Evolutionary conservation across 164 flowering plant genomes (phyloP).

Genomic region (Piper longum): DNA sequence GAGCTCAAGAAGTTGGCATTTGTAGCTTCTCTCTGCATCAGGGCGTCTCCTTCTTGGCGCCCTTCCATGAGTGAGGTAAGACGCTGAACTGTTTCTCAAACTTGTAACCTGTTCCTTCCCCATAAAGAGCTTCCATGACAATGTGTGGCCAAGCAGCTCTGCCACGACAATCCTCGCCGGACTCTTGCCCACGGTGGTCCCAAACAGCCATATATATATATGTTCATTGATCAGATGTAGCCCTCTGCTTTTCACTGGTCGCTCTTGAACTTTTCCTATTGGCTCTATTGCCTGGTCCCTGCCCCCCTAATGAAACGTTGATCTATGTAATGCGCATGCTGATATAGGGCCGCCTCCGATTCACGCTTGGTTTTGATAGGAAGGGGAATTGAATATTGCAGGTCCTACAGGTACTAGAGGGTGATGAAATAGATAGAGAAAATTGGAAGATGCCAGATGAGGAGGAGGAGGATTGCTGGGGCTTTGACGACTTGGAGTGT

Average conservation of each 20-base stretch:
- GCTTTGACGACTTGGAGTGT: constrained; percentile 77
- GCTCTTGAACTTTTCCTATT: neutral
- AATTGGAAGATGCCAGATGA: constrained; percentile 74
- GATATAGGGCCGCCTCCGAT: too few relatives aligned
- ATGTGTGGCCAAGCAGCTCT: neutral
- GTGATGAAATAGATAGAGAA: constrained; percentile 31
- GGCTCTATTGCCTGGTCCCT: neutral
- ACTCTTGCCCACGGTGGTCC: neutral
- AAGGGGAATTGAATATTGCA: constrained; percentile 7
- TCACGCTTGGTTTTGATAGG: neutral
- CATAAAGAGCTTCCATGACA: neutral
- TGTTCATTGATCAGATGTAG: neutral
- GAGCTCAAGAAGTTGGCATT: constrained; percentile 48
- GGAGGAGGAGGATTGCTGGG: constrained; percentile 68
- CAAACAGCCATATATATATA: neutral
- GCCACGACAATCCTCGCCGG: neutral
- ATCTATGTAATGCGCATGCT: too few relatives aligned
- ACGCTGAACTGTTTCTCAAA: neutral
- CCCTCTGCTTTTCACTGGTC: neutral
- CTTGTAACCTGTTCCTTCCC: neutral
- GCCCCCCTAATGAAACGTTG: too few relatives aligned
- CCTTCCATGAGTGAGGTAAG: constrained; percentile 82
- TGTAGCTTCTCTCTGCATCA: constrained; percentile 74
- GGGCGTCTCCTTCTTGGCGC: constrained; percentile 72
- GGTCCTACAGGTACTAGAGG: constrained; percentile 55